Base-by-base conservation (phyloP, 2,329 filamentous ascomycete genomes). In the Penicillium sp. region DNA sequence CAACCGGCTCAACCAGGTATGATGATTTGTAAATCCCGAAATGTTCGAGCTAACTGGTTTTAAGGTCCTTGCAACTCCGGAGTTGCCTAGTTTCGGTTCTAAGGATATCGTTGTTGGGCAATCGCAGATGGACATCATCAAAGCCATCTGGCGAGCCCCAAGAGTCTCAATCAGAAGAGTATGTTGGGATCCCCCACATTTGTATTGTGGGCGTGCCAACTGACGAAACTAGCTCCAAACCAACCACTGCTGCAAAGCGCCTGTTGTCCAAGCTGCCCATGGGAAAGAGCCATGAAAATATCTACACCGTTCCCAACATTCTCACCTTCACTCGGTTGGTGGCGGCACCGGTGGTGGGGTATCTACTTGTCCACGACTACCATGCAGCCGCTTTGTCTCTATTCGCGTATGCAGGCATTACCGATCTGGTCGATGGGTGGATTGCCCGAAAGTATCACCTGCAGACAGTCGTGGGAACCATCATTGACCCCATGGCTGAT, bases 401-500 rank as follows among this genome's bases (percentile, higher is more conserved):
- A n/a, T 96, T 99, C 73, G 88, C 88, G 50, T 97, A 97, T 72
- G 93, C 95, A 3, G 92, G 92, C 47, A 81, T 96, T 66, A 96
- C 93, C 0, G 95, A 99, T 72, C 81, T 96, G 7, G 83, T 98
- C 3, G 95, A 99, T 73, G 95, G 95, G 56, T 98, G 89, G 83
- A 95, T 99, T 67, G 95, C 95, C 26, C 86, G 95, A 42, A 85
- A 83, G 59, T 98, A 90, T 87, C 89, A 93, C 50, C 83, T 92
- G 56, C 90, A 95, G 75, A 98, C 95, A 0, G 93, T 99, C 1
- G 92, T 98, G 10, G 95, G 95, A 54, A 96, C 91, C 54, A 87
- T 99, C 29, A 92, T 99, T 61, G 93, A 96, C 69, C 95, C 95
- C 6, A 95, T 97, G 90, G 95, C 95, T 3, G 95, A 99, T 77